A percentile compares a stretch with the other conserved stretches of the same genome.
These are phyloP conservation scores for Penicillium sumatraense DNA, from an alignment of 2,329 filamentous ascomycete species.

Conservation along the genomic window DNA sequence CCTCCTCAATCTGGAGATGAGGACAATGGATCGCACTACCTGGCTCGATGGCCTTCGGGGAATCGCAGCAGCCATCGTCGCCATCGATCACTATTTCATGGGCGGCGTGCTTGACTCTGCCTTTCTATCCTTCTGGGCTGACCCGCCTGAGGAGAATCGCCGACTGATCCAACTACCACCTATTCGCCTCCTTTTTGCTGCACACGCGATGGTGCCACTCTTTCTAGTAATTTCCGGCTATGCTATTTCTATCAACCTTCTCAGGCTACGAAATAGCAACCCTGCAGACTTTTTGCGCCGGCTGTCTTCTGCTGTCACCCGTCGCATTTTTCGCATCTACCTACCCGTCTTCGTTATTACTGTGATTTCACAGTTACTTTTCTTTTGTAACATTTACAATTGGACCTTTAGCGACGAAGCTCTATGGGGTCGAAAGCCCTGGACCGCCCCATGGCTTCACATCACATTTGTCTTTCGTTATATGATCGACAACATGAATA, in stretches of 20 bases:
- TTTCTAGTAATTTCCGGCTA: constrained; percentile 66
- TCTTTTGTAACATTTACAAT: constrained; percentile 23
- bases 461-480: constrained; percentile 15
- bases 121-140: constrained; percentile 28
- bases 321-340: constrained; percentile 38
- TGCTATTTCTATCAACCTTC: constrained; percentile 57
- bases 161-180: constrained; percentile 40
- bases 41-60: constrained; percentile 38
- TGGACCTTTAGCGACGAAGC: constrained; percentile 10
- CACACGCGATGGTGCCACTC: constrained; percentile 51
- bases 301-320: constrained; percentile 26
- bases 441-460: constrained; percentile 16
- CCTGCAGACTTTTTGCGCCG: constrained; percentile 12
- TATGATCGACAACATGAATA: constrained; percentile 14
- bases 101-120: constrained; percentile 27
- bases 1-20: not conserved
- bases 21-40: constrained; percentile 9
- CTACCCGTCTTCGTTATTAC: constrained; percentile 31
- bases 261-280: constrained; percentile 40
- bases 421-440: constrained; percentile 11
- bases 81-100: constrained; percentile 29
- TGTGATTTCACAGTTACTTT: constrained; percentile 26
- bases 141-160: constrained; percentile 25
- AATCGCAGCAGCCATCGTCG: constrained; percentile 31
- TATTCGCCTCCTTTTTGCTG: constrained; percentile 42